Evolutionary conservation across 2,329 filamentous ascomycete species (phyloP), one percentile per base, ranked within the genome.

Genomic region (Dothistroma pini): DNA sequence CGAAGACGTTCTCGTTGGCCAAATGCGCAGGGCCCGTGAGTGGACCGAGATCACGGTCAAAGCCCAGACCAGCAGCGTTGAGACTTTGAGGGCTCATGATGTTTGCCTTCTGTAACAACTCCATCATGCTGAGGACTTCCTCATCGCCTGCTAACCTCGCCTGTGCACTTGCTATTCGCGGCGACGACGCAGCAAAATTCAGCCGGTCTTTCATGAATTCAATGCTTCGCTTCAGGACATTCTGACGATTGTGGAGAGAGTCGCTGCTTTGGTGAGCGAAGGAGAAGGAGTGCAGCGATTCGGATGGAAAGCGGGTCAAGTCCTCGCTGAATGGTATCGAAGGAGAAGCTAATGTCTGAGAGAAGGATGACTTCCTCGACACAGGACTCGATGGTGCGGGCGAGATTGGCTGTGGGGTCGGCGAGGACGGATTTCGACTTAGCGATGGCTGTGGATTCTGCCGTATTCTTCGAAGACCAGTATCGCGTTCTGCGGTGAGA

Each of bases 211-310:
- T 89, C 89, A 99, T 96, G 72, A 97, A 97, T 75, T 97, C 95
- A 72, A 97, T 88, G 9, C 93, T 96, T 61, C 93, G 85, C 77
- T 96, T 96, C 71, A 99, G 76, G 35, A 96, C 89, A 80, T 91
- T 96, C 75, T 97, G 93, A 58, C 95, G 89, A 74, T 86, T 96
- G 74, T 96, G 90, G 59, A 97, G 83, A 64, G 91, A 87, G 64
- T 97, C 93, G 72, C 96, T 93, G 2, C 93, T 93, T 76, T 96
- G 93, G 69, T 96, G 91, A 47, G 95, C 91, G 75, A 99, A 99
- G 12, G 93, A 97, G 78, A 99, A 99, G 1, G 95, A 99, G 76
- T 99, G 95, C 52, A 99, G 80, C 6, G 95, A 99, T 74, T 99
- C 95, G 69, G 91, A 91, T 1, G 95, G 93, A 74, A 99, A 99